Evolutionary conservation across 768 basidiomycete species (phyloP).

Genomic region (Trichaptum fuscoviolaceum): DNA sequence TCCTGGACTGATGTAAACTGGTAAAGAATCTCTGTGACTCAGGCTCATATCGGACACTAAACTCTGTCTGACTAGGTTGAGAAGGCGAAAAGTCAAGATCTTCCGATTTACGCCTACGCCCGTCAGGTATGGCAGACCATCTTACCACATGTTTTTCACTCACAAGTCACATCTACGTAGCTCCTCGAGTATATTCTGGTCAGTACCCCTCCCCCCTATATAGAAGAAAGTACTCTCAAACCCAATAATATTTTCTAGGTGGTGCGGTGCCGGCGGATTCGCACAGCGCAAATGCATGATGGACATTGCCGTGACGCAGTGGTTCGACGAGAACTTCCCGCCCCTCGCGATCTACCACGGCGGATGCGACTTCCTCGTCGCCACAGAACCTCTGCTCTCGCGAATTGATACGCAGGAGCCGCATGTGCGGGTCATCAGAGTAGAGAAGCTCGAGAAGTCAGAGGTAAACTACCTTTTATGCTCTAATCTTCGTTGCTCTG

Average conservation of each 20-base stretch:
- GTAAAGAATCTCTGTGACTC: slow-evolving; percentile 34
- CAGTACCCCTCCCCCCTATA: background rate
- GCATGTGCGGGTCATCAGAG: slow-evolving; percentile 35
- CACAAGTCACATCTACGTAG: background rate
- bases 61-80: slow-evolving; percentile 22
- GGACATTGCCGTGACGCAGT: slow-evolving; percentile 20
- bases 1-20: slow-evolving; percentile 46
- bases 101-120: slow-evolving; percentile 46
- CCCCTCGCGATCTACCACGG: slow-evolving; percentile 37
- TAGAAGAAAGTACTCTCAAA: background rate
- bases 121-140: slow-evolving; percentile 33
- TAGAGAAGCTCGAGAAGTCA: slow-evolving; percentile 33
- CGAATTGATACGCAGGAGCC: slow-evolving; percentile 34
- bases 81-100: slow-evolving; percentile 41
- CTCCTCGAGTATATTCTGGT: slow-evolving; percentile 16
- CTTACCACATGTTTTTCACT: slow-evolving; percentile 17
- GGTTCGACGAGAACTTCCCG: slow-evolving; percentile 42
- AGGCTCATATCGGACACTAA: slow-evolving; percentile 10
- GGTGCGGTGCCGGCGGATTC: slow-evolving; percentile 42
- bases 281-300: slow-evolving; percentile 34
- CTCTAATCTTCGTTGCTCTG: background rate
- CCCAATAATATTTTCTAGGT: slow-evolving; percentile 17
- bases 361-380: slow-evolving; percentile 38
- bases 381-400: slow-evolving; percentile 38
- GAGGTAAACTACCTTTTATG: slow-evolving; percentile 23